phyloP scores from a whole-genome alignment of 768 basidiomycete species.

The Cyclocybe cylindracea region DNA sequence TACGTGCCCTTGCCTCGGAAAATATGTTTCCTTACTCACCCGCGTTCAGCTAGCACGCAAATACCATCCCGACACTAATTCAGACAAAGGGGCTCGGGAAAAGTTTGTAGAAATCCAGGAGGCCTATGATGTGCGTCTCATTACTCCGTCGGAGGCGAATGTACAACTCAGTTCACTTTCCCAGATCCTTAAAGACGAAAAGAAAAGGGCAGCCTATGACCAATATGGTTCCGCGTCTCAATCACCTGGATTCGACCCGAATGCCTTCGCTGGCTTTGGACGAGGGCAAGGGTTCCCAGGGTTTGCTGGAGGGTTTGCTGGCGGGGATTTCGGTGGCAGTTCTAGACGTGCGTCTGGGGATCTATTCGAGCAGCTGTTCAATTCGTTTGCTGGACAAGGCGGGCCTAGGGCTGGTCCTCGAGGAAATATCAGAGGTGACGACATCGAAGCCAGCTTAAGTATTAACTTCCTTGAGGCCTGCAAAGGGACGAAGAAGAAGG shows the following conservation, averaged over 20 bases:
- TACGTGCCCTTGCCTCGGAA: constrained; percentile 38
- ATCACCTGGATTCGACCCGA: constrained; percentile 91
- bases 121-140: constrained; percentile 84
- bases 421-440: constrained; percentile 63
- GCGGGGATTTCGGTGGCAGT: constrained; percentile 45
- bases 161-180: constrained; percentile 15
- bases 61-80: constrained; percentile 97
- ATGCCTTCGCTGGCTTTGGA: constrained; percentile 46
- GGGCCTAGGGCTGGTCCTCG: constrained; percentile 41
- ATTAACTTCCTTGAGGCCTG: constrained; percentile 94
- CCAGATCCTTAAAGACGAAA: constrained; percentile 91
- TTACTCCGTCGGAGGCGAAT: background rate
- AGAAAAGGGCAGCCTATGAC: constrained; percentile 89
- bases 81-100: constrained; percentile 85
- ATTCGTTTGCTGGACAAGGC: constrained; percentile 56
- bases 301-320: constrained; percentile 32
- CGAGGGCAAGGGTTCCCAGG: too few species aligned
- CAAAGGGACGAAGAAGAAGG: constrained; percentile 77
- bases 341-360: constrained; percentile 46
- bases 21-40: constrained; percentile 12
- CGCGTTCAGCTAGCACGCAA: constrained; percentile 85
- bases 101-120: constrained; percentile 96
- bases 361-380: constrained; percentile 87
- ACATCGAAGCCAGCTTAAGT: constrained; percentile 76
- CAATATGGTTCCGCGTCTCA: constrained; percentile 92